Percentiles rank a stretch among this genome's conserved stretches.
These are phyloP conservation scores for Botrytis porri DNA, from an alignment of 2,329 filamentous ascomycete genomes.

Conservation along the genomic window DNA sequence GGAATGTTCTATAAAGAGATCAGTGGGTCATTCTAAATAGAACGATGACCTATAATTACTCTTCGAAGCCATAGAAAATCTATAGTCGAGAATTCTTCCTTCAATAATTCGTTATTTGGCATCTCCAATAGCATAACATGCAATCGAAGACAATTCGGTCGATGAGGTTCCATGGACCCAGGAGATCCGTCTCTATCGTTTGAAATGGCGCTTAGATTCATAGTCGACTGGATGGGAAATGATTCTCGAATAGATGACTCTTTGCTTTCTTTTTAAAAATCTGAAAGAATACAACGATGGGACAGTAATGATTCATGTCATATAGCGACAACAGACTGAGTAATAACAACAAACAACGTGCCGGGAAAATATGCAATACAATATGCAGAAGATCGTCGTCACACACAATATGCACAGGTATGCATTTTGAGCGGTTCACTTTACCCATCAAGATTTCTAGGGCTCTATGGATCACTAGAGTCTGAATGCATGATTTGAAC, in stretches of 20 bases:
- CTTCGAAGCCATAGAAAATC: background rate
- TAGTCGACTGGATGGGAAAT: background rate
- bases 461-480: background rate
- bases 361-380: background rate
- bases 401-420: background rate
- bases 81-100: background rate
- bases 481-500: background rate
- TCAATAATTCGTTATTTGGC: background rate
- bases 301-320: background rate
- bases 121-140: conserved; percentile 3
- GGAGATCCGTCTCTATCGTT: background rate
- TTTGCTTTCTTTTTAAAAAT: background rate
- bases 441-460: background rate
- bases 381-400: background rate
- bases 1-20: background rate
- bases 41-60: background rate
- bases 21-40: background rate
- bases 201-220: background rate
- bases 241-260: background rate
- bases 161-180: background rate
- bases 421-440: background rate
- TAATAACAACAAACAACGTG: background rate
- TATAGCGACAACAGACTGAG: background rate
- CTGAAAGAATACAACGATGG: background rate
- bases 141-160: background rate